Evolutionary conservation across 1,139 yeast genomes (phyloP).

Genomic region (Blastobotrys petasosporus): DNA sequence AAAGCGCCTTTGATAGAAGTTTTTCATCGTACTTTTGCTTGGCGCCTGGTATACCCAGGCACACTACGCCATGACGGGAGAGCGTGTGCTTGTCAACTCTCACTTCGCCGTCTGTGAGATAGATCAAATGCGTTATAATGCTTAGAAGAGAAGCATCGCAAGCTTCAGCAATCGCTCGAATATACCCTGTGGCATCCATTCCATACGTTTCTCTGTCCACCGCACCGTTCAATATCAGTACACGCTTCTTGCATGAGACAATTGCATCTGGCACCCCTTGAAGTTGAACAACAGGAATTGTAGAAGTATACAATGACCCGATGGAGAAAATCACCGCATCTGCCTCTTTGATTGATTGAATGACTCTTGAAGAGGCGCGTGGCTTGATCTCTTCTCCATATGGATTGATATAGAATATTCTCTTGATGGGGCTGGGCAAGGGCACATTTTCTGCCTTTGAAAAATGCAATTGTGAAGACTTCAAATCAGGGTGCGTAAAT

Average conservation of each 20-base stretch:
- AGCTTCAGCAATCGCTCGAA: conserved; percentile 48
- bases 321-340: conserved; percentile 68
- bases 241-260: conserved; percentile 18
- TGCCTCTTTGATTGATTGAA: conserved; percentile 42
- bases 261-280: conserved; percentile 54
- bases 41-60: too few species aligned
- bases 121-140: conserved; percentile 4
- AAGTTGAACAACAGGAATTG: conserved; percentile 67
- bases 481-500: conserved; percentile 73
- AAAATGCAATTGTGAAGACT: conserved; percentile 68
- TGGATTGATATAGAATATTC: conserved; percentile 78
- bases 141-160: conserved; percentile 11
- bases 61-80: too few species aligned
- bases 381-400: conserved; percentile 88
- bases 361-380: conserved; percentile 59
- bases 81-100: background rate
- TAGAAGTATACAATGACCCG: conserved; percentile 84
- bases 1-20: background rate
- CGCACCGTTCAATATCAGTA: conserved; percentile 60
- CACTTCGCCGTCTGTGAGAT: conserved; percentile 1
- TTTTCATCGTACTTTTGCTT: too few species aligned
- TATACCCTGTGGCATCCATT: conserved; percentile 54
- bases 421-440: conserved; percentile 64
- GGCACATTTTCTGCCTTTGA: conserved; percentile 47
- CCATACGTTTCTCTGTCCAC: conserved; percentile 73